Base-by-base conservation (phyloP, 257 asterid species). In the Gentiana dahurica region DNA sequence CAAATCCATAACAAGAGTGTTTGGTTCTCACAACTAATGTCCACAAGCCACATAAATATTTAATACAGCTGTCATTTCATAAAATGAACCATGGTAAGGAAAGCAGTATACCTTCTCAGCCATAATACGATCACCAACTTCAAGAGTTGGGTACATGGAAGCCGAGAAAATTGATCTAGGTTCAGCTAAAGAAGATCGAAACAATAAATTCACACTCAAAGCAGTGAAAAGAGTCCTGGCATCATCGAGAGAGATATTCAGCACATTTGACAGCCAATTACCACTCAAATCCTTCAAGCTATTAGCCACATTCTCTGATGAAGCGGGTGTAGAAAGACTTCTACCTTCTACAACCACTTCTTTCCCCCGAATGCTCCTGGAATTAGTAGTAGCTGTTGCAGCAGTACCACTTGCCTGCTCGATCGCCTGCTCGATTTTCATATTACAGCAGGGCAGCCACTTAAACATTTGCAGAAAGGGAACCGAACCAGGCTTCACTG, bases 111-210 rank as follows among this genome's bases (percentile, higher is more conserved):
- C 97, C 97, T 92, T 92, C 81, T 92, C 98, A 9, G 98, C 84
- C 49, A 92, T 62, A 66, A 92, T 74, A 46, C 98, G 76, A 38
- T 92, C 98, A 12, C 97, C 98, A 34, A 75, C 93, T 63, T 83
- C 90, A 35, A 92, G 90, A 46, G 98, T 92, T 39, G 98, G 98
- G 67, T 43, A 80, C 98, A 92, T 92, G 36, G 98, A 92, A 45
- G 85, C 62, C 10, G 98, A 83, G 24, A 97, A 95, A 67, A 92
- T 92, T 12, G 97, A 88, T 84, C 96, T 85, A 2, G 98, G 97
- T 81, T 87, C 97, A 1, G 99, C 99, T 77, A 92, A 63, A 49
- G 86, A 71, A 8, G 99, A 92, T 70, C 75, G 83, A 64, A 83
- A 92, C 68, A 92, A 61, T 49, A 92, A 69, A 37, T 81, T 78